Percentiles rank a stretch among this genome's conserved stretches.
These are phyloP conservation scores for Omphalotus guepiniiformis DNA, from an alignment of 768 basidiomycete species.

Conservation along the genomic window DNA sequence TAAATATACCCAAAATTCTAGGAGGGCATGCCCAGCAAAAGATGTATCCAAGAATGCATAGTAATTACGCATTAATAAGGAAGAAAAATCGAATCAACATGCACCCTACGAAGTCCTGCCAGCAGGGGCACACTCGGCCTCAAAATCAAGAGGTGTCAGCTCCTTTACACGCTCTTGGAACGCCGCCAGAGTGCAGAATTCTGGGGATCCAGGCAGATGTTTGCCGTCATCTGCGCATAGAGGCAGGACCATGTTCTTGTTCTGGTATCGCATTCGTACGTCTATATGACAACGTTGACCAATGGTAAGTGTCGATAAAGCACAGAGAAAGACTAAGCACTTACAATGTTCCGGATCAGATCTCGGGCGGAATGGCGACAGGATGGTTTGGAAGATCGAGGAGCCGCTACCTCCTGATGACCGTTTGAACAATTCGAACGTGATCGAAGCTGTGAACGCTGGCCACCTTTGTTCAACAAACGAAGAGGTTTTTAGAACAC, in stretches of 20 bases:
- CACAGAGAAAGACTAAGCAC: slow-evolving; percentile 12
- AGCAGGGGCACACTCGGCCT: slow-evolving; percentile 50
- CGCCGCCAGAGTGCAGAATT: slow-evolving; percentile 66
- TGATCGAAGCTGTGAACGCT: slow-evolving; percentile 68
- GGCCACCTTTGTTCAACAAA: slow-evolving; percentile 53
- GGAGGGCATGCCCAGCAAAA: too few species aligned
- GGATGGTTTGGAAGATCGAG: slow-evolving; percentile 32
- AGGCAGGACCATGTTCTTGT: slow-evolving; percentile 58
- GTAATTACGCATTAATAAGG: too few species aligned
- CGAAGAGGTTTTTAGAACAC: not conserved
- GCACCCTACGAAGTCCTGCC: too few species aligned
- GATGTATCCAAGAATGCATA: too few species aligned
- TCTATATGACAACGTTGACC: slow-evolving; percentile 29
- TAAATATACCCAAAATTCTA: too few species aligned
- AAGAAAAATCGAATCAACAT: too few species aligned
- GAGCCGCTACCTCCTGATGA: slow-evolving; percentile 10
- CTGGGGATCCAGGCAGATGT: slow-evolving; percentile 65
- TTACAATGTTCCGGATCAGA: slow-evolving; percentile 40
- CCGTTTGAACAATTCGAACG: slow-evolving; percentile 68
- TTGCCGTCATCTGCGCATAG: slow-evolving; percentile 61
- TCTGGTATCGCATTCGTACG: slow-evolving; percentile 76
- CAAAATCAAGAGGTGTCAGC: slow-evolving; percentile 65
- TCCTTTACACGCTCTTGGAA: slow-evolving; percentile 60
- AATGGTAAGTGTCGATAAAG: not conserved
- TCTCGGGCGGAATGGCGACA: slow-evolving; percentile 28